Evolutionary conservation across 805 yeast species (phyloP).

Genomic region (Novakomyces olei): DNA sequence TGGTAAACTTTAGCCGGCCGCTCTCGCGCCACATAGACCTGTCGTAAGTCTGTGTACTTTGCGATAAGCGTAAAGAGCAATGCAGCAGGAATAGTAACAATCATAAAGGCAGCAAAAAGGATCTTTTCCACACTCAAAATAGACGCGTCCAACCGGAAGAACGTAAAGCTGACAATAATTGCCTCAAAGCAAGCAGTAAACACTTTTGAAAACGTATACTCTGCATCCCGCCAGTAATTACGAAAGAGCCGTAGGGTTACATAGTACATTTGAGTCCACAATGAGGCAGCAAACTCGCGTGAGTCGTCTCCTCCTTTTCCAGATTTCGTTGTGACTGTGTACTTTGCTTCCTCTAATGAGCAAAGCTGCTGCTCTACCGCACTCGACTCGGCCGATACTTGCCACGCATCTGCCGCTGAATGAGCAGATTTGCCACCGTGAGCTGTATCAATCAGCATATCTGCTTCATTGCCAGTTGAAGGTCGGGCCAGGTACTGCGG

Average conservation of each 20-base stretch:
- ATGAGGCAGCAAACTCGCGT: conserved; percentile 29
- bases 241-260: conserved; percentile 23
- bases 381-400: background rate
- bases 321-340: no score
- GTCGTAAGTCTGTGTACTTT: conserved; percentile 34
- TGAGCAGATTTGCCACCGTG: conserved; percentile 24
- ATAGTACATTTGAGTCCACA: conserved; percentile 20
- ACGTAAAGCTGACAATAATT: conserved; percentile 49
- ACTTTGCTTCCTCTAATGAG: no score
- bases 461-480: no score
- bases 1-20: conserved; percentile 48
- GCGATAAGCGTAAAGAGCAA: conserved; percentile 40
- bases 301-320: conserved; percentile 20
- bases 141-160: conserved; percentile 32
- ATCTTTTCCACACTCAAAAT: conserved; percentile 35
- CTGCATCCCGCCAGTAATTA: conserved; percentile 37
- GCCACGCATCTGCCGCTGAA: conserved; percentile 24
- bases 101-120: conserved; percentile 36
- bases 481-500: conserved; percentile 18
- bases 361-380: no score
- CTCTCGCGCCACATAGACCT: conserved; percentile 47
- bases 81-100: conserved; percentile 34
- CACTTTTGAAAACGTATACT: conserved; percentile 39
- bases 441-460: no score
- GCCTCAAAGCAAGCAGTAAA: conserved; percentile 28